phyloP scores from a whole-genome alignment of 768 basidiomycete species.

The Rhizopogon rudus region DNA sequence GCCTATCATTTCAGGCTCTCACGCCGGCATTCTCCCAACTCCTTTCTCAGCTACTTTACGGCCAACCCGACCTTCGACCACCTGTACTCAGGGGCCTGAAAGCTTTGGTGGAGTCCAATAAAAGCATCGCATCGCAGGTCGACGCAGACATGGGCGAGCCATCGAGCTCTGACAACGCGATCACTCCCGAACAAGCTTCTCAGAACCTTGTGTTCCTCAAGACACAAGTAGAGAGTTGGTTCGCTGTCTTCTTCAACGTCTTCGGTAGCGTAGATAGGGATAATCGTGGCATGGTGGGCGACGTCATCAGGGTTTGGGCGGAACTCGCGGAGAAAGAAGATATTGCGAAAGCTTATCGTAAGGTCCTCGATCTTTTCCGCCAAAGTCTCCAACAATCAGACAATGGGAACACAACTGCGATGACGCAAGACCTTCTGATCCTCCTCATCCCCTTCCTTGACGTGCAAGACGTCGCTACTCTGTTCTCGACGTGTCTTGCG shows the following conservation, averaged over 20 bases:
- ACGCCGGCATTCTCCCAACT: slow-evolving; percentile 77
- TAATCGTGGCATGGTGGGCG: slow-evolving; percentile 70
- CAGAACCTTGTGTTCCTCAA: slow-evolving; percentile 69
- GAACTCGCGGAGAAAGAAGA: slow-evolving; percentile 76
- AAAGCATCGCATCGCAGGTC: slow-evolving; percentile 40
- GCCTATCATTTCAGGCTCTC: slow-evolving; percentile 48
- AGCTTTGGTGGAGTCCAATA: slow-evolving; percentile 76
- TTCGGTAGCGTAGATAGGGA: slow-evolving; percentile 83
- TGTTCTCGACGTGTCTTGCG: slow-evolving; percentile 70
- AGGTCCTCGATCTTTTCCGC: slow-evolving; percentile 68
- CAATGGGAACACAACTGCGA: slow-evolving; percentile 47
- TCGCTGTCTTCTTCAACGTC: slow-evolving; percentile 95
- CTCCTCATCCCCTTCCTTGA: slow-evolving; percentile 78
- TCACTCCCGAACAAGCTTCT: slow-evolving; percentile 56
- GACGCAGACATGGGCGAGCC: slow-evolving; percentile 24
- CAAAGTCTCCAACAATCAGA: slow-evolving; percentile 47
- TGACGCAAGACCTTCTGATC: slow-evolving; percentile 81
- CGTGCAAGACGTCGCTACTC: slow-evolving; percentile 46
- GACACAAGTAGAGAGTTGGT: slow-evolving; percentile 84
- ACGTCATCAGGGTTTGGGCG: slow-evolving; percentile 85
- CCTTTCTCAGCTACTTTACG: slow-evolving; percentile 91
- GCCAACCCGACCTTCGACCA: slow-evolving; percentile 78
- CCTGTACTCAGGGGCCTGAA: slow-evolving; percentile 80
- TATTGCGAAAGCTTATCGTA: slow-evolving; percentile 73
- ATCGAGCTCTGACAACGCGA: slow-evolving; percentile 19